Evolutionary conservation across 1,139 yeast genomes (phyloP), one percentile per base, ranked within the genome.

Genomic region (Maudiozyma humilis): DNA sequence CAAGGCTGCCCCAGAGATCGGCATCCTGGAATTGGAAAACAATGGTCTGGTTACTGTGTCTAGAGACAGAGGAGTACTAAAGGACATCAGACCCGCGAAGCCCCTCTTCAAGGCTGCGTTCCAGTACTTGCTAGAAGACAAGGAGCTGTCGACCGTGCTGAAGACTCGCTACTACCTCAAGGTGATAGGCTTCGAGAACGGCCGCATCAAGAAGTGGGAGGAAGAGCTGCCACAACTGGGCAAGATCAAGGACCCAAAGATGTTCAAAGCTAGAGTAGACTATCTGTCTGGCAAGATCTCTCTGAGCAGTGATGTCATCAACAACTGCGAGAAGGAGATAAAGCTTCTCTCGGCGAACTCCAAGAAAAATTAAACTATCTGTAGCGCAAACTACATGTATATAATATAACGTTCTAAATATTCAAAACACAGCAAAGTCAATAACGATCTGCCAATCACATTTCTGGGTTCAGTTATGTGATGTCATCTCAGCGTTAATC

Each of bases 101-200:
- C 98, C 98, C 1, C 68, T 91, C 19, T 89, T 71, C 62, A 75
- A 75, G 48, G 87, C 91, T 0, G 96, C 97, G 0, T 91, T 91
- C 66, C 60, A 69, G 45, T 73, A 76, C 45, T 70, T 91, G 56
- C 72, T 80, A 3, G 57, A 68, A 1, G 91, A 87, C 59, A 57
- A 67, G 14, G 72, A 73, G 32, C 67, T 85, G 10, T 74, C 70
- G 48, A 78, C 77, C 20, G 69, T 78, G 18, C 73, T 85, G 63
- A 95, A 87, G 59, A 70, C 80, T 2, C 73, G 76, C 27, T 78
- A 79, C 50, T 66, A 82, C 42, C 67, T 70, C 41, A 70, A 71
- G 38, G 66, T 80, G 45, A 73, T 86, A 40, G 63, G 70, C 12
- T 62, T 75, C 43, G 95, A 87, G 56, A 75, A 75, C n/a, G 70